These are phyloP conservation scores for Monascus ruber DNA, from an alignment of 2,329 filamentous ascomycete genomes.

Conservation along the genomic window DNA sequence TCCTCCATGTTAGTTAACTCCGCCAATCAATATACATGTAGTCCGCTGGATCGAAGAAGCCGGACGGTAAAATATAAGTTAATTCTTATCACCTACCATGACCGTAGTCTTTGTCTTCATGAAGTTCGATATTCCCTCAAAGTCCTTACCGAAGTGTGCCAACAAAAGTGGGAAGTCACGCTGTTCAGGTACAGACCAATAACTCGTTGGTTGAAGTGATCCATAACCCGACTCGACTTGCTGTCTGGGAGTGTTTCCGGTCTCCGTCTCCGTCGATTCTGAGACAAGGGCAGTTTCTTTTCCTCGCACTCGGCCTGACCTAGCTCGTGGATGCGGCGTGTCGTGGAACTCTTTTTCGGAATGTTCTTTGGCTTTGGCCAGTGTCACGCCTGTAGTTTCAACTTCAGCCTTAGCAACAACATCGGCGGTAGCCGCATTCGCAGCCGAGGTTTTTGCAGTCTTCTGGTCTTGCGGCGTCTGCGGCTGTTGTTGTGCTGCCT, in stretches of 20 bases:
- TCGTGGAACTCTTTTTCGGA: constrained; percentile 14
- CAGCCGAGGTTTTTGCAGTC: constrained; percentile 1
- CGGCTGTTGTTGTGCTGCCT: constrained; percentile 17
- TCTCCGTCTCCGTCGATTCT: constrained; percentile 22
- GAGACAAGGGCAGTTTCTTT: constrained; percentile 26
- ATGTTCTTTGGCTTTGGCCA: constrained; percentile 15
- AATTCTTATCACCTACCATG: constrained; percentile 29
- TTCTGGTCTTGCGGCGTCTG: constrained; percentile 8
- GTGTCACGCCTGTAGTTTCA: constrained; percentile 10
- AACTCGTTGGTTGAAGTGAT: constrained; percentile 36
- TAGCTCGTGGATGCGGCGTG: constrained; percentile 12
- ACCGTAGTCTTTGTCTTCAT: constrained; percentile 43
- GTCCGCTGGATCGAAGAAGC: too few species aligned
- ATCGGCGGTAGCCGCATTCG: constrained; percentile 4
- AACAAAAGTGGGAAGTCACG: constrained; percentile 36
- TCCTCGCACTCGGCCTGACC: constrained; percentile 17
- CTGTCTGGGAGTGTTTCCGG: constrained; percentile 10
- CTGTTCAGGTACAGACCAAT: constrained; percentile 42
- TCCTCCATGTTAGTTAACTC: background rate
- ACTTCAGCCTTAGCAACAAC: constrained; percentile 18
- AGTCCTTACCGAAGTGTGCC: constrained; percentile 38
- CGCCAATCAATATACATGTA: too few species aligned
- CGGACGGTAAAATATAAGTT: too few species aligned
- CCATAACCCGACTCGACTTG: constrained; percentile 22
- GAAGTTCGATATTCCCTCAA: constrained; percentile 36